A percentile compares a stretch with the other conserved stretches of the same genome.
These are phyloP conservation scores for Eutypella sp. DNA, from an alignment of 2,329 filamentous ascomycete species.

Conservation along the genomic window DNA sequence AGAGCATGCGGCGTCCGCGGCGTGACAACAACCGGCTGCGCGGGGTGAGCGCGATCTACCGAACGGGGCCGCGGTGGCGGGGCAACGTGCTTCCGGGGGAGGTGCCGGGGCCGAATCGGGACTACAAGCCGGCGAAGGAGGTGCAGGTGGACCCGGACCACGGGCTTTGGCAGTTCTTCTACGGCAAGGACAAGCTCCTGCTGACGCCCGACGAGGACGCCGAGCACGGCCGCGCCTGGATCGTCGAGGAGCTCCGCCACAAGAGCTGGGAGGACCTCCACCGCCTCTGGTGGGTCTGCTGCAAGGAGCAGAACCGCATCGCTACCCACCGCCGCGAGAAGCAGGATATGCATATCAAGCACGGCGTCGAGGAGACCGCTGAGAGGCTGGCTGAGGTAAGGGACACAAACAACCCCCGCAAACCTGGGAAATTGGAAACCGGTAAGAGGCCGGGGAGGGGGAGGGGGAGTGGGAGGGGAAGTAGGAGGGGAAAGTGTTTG, in stretches of 20 bases:
- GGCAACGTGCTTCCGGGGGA: constrained; percentile 67
- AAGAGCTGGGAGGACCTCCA: constrained; percentile 96
- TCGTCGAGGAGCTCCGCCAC: constrained; percentile 73
- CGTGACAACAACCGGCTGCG: constrained; percentile 76
- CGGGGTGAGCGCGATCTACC: constrained; percentile 75
- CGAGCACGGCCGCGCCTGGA: constrained; percentile 78
- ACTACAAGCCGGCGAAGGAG: constrained; percentile 45
- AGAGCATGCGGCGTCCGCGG: constrained; percentile 26
- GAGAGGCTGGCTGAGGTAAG: constrained; percentile 61
- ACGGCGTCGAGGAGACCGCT: constrained; percentile 64
- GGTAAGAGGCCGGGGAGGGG: no score
- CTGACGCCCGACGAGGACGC: constrained; percentile 66
- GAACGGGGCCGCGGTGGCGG: constrained; percentile 69
- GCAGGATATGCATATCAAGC: constrained; percentile 61
- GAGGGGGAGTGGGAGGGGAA: no score
- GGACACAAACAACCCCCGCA: no score
- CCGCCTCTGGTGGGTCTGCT: constrained; percentile 88
- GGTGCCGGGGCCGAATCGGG: constrained; percentile 64
- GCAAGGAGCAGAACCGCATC: constrained; percentile 85
- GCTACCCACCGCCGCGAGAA: constrained; percentile 72
- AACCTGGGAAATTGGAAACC: no score
- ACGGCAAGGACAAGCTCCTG: constrained; percentile 61
- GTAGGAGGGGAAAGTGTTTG: no score
- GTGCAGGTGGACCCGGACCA: constrained; percentile 66
- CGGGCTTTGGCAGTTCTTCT: constrained; percentile 91